Base-by-base conservation (phyloP, 2,329 filamentous ascomycete species). In the Alternaria sp. region DNA sequence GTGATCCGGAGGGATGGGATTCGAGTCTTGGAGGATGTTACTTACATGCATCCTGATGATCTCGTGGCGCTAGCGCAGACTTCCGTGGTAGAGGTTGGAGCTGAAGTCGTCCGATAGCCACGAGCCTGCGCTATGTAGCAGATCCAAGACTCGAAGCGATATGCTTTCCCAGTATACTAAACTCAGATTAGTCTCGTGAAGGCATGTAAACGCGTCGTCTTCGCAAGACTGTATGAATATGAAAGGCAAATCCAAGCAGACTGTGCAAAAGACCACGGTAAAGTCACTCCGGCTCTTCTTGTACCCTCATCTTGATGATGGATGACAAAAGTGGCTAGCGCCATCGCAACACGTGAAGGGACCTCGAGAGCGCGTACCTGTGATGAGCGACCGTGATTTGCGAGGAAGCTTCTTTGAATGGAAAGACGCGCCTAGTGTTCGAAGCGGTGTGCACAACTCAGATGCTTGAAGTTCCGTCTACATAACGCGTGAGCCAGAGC, bases 401-500 rank as follows among this genome's bases (percentile, higher is more conserved):
- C 9, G 2, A 8, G 13, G 9, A 40, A 25, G 28, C 30, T 52
- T 21, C 11, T n/a, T 0, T 2, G 7, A 2, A 40, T 17, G 8
- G 1, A 13, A 3, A 6, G 5, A 3, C 13, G 13, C 1, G 30
- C 40, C 49, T 40, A 36, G 15, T 11, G 2, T 25, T 25, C 30
- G 28, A 9, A 11, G 19, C 19, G 36, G 13, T 25, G 19, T n/a
- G 28, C 21, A 40, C 19, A 25, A 46, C 5, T 50, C 17, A 46
- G 32, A 11, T 40, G 46, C 23, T 32, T 25, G 32, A 54, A 45
- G 45, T 55, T 6, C 15, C 30, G 30, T 50, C 54, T 57, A 57
- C 55, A 62, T 57, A 28, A 43, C 30, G 36, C 54, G 40, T 30
- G 49, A 32, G 56, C 57, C 45, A 36, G 44, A 44, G 32, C 13